Evolutionary conservation across 257 asterid genomes (phyloP), one percentile per base, ranked within the genome.

Genomic region (Solanum sitiens): DNA sequence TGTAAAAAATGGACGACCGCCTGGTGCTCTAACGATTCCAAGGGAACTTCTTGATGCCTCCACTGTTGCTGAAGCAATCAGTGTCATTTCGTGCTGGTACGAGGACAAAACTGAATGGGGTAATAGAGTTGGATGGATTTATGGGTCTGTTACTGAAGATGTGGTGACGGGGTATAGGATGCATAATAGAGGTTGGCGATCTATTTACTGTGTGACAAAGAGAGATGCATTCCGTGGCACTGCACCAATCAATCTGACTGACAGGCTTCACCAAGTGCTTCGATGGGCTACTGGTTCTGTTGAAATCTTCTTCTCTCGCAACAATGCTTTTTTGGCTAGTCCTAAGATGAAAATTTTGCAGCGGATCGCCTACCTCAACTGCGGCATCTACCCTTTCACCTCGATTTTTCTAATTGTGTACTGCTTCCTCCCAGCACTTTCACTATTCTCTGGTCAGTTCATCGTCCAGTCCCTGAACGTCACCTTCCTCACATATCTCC

Each of bases 51-150:
- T 95, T 0, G 98, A 95, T 80, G 98, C 97, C 30, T 93, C 98
- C 4, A 93, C 97, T 0, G 98, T 95, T 35, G 98, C 98, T n/a
- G 98, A 95, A 89, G 98, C 98, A 8, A 94, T 95, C 30, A 95
- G 98, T 83, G 98, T 94, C 71, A 95, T 95, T 35, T 95, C 98
- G 4, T 95, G 98, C 72, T 95, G 97, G 98, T 95, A 95, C 11
- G 98, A 95, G 85, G 98, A 95, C 82, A 95, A 95, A 90, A 94
- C 98, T 1, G 98, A 95, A 89, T 95, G 98, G 98, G 98, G 98
- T 12, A 91, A 93, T 63, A 93, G 98, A 35, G 98, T 95, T 3
- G 98, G 98, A 72, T 95, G 98, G 98, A 95, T 94, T 90, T 95
- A 95, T 5, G 98, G 98, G 25, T 95, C 98, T 0, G 98, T 95